Conservation (phyloP, 495 filamentous ascomycete species). For the Aspergillus homomorphus region DNA sequence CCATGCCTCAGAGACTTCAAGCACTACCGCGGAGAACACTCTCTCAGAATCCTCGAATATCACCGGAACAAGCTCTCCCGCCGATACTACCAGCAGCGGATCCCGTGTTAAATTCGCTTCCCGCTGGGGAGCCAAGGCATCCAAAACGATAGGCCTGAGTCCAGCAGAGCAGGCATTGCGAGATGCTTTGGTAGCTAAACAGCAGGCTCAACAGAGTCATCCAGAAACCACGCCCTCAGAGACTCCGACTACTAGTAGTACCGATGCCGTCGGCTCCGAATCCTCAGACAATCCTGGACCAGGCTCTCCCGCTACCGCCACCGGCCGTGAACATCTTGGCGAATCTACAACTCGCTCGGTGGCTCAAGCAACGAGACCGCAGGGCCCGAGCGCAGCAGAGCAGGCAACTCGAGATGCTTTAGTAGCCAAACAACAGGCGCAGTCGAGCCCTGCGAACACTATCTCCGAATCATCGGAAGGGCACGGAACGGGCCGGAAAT, state of each 20-base stretch:
- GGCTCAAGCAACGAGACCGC: not conserved
- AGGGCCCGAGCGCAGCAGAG: conserved; percentile 2
- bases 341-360: no score
- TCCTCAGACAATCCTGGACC: not conserved
- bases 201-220: not conserved
- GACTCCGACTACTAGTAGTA: no score
- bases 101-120: not conserved
- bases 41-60: not conserved
- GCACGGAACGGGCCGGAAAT: not conserved
- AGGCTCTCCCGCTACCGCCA: not conserved
- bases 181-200: conserved; percentile 19
- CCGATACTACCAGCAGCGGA: no score
- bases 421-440: conserved; percentile 6
- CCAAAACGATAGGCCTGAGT: not conserved
- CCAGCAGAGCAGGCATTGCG: conserved; percentile 9
- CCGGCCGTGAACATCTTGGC: no score
- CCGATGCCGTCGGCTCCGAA: not conserved
- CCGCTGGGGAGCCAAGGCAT: not conserved
- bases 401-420: conserved; percentile 10
- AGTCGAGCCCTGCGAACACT: not conserved
- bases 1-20: not conserved
- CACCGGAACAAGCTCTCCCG: not conserved
- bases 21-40: no score
- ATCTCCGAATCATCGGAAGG: not conserved
- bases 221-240: not conserved